Evolutionary conservation across 1,139 yeast species (phyloP).

Genomic region (Scheffersomyces stambukii): DNA sequence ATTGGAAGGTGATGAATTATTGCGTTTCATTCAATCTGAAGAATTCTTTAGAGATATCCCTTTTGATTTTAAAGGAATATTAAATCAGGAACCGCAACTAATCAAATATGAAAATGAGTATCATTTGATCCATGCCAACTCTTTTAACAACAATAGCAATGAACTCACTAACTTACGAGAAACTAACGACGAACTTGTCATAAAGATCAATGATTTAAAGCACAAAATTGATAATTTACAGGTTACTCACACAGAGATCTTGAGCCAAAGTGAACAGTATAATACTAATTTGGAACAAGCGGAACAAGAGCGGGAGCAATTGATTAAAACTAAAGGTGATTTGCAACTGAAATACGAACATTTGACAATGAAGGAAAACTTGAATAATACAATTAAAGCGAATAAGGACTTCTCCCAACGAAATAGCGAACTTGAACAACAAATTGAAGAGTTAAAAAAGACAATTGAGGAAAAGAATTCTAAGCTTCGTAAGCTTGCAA

Average conservation of each 20-base stretch:
- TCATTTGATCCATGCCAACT: conserved; percentile 38
- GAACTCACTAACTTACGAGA: conserved; percentile 39
- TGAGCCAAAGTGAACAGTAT: conserved; percentile 31
- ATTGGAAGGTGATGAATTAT: conserved; percentile 28
- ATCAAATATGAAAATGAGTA: conserved; percentile 44
- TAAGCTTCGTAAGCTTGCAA: conserved; percentile 14
- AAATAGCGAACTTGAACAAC: conserved; percentile 34
- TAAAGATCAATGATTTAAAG: conserved; percentile 25
- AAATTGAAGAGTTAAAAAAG: conserved; percentile 21
- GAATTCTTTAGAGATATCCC: conserved; percentile 17
- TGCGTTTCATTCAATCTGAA: conserved; percentile 19
- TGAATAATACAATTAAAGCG: conserved; percentile 43
- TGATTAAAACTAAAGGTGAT: conserved; percentile 15
- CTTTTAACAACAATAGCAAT: conserved; percentile 34
- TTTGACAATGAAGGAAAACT: conserved; percentile 43
- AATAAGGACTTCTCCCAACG: conserved; percentile 38
- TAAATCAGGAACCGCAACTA: conserved; percentile 24
- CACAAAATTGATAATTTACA: conserved; percentile 29
- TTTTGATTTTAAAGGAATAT: conserved; percentile 13
- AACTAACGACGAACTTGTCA: conserved; percentile 30
- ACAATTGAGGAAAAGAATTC: conserved; percentile 16
- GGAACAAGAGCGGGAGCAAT: conserved; percentile 18
- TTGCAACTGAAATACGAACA: conserved; percentile 30
- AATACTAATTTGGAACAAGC: conserved; percentile 23
- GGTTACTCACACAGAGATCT: conserved; percentile 37